Base-by-base conservation (phyloP, 768 basidiomycete species). In the Roridomyces roridus region DNA sequence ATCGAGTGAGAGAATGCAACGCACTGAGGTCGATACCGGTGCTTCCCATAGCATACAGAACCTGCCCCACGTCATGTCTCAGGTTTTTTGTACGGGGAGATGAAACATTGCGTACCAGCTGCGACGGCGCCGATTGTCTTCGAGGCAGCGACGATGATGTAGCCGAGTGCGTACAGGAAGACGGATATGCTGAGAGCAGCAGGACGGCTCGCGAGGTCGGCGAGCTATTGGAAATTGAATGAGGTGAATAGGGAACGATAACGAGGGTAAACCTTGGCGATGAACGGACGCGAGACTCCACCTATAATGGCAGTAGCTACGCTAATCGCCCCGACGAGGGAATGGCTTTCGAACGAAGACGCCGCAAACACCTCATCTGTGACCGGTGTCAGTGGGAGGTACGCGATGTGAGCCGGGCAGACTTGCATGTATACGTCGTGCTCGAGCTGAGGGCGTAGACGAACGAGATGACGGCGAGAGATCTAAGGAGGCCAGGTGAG, bases 201-300 rank as follows among this genome's bases (percentile, higher is more conserved):
- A 1, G 75, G 78, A 39, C 83, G 75, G 18, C 81, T 81, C 21
- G 79, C 69, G 6, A 81, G 74, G 67, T 85, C 83, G 24, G 81
- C 72, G n/a, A 83, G 61, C 67, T 84, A 8, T n/a, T 18, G 4
- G 17, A 23, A 17, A 25, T 14, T 41, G 8, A 35, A 35, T 5
- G 21, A 15, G 15, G 20, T 5, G 21, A 15, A 10, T 25, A n/a
- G n/a, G n/a, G 17, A 8, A 42, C 4, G n/a, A 41, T 15, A 17
- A 3, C 10, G 11, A 4, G 5, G 9, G 31, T 11, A 34, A 4
- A 55, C 53, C 47, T 56, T 84, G 20, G 84, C 83, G 48, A 82
- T 78, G 52, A 81, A 67, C 0, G 84, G 82, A 65, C 81, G 75
- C 46, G 75, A 72, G 21, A 77, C 73, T 28, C 51, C 41, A 49